Evolutionary conservation across 2,329 filamentous ascomycete genomes (phyloP), one percentile per base, ranked within the genome.

Genomic region (Periconia sp.): DNA sequence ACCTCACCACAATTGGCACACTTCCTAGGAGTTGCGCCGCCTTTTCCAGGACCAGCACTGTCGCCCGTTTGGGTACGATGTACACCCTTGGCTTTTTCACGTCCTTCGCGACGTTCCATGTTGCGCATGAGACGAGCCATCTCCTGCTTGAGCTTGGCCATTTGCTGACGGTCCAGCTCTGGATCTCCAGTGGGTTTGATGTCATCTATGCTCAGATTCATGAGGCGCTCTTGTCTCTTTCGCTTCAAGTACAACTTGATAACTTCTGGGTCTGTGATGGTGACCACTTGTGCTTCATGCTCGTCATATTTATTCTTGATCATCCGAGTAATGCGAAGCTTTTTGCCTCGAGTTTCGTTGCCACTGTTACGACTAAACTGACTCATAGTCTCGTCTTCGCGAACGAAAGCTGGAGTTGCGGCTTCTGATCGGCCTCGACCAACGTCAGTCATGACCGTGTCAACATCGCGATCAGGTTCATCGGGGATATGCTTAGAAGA

Each of bases 1-100:
- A 96, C 89, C 74, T 94, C 90, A 47, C 94, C 94, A 77, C 94
- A 99, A 75, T 97, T 97, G 62, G 94, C 94, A 77, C 94, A 99
- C 79, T 97, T 97, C 66, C 95, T 84, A 52, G 82, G 81, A 11
- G 85, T 87, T 43, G 80, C 80, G 35, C 79, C 80, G 31, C 72
- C 71, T 49, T 77, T 77, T 43, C 70, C 71, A 6, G 76, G 76
- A 5, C 76, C 77, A 31, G 73, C 74, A n/a, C 76, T 76, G 41
- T 76, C 78, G n/a, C 69, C 74, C 13, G 72, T 75, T 20, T 65
- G 65, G 47, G 63, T 69, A 61, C 59, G 73, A 55, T 75, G 69
- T 44, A 79, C 77, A 35, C 85, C 87, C 74, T 96, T 97, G 66
- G 91, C 89, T 69, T 93, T 92, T 71, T 97, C 93, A 66, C 93